Percentiles rank a stretch among this genome's conserved stretches.
Evolutionary conservation across 768 basidiomycete genomes (phyloP).

Genomic region (Suillus weaverae): DNA sequence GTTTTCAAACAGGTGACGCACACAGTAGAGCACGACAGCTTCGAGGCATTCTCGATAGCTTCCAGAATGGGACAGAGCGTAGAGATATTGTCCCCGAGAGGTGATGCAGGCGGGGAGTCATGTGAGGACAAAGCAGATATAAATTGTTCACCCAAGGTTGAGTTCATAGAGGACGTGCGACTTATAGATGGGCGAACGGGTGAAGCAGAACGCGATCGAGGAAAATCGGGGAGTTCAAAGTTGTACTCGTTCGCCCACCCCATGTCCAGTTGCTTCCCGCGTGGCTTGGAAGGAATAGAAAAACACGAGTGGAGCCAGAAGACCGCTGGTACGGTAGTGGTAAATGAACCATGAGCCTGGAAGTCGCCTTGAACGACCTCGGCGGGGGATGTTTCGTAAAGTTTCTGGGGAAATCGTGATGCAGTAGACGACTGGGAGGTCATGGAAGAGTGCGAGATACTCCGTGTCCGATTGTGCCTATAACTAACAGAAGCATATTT

Average conservation of each 20-base stretch:
- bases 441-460: conserved; percentile 23
- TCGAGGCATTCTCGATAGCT: conserved; percentile 52
- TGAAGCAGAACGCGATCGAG: conserved; percentile 23
- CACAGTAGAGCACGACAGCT: conserved; percentile 40
- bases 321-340: conserved; percentile 37
- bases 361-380: conserved; percentile 24
- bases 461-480: conserved; percentile 14
- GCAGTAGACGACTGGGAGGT: conserved; percentile 26
- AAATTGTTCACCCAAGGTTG: conserved; percentile 14
- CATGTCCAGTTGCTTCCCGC: conserved; percentile 5
- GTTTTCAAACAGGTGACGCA: conserved; percentile 56
- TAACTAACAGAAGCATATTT: background rate
- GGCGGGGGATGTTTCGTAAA: conserved; percentile 21
- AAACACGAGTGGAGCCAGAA: conserved; percentile 29
- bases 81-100: conserved; percentile 17
- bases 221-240: conserved; percentile 31
- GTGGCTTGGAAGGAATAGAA: conserved; percentile 13
- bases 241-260: conserved; percentile 10
- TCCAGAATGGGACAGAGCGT: conserved; percentile 47
- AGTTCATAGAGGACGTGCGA: conserved; percentile 37
- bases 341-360: conserved; percentile 40
- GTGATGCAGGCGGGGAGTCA: conserved; percentile 18
- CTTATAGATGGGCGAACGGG: conserved; percentile 40
- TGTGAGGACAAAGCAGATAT: conserved; percentile 12
- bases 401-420: conserved; percentile 25